Conservation (phyloP, 768 basidiomycete species). For the Suillus sp. region DNA sequence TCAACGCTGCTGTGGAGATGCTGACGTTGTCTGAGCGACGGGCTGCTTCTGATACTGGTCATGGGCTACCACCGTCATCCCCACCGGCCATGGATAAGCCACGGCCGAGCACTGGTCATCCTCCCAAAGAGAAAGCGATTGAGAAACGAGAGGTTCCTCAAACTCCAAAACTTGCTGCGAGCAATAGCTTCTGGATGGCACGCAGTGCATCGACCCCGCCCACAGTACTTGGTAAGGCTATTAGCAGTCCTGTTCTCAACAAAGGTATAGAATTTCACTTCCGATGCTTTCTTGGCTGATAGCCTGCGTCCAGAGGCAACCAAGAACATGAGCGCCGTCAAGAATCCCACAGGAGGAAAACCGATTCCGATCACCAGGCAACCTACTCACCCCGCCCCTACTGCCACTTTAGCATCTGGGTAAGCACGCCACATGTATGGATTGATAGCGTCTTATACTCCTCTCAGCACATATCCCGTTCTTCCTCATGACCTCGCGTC, state of each 20-base stretch:
- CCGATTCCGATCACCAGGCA: slow-evolving; percentile 61
- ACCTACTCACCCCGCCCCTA: slow-evolving; percentile 33
- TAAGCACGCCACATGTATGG: slow-evolving; percentile 36
- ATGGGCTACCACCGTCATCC: slow-evolving; percentile 19
- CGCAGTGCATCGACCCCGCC: slow-evolving; percentile 41
- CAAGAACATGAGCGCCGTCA: slow-evolving; percentile 73
- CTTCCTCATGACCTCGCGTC: slow-evolving; percentile 79
- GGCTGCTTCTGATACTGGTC: slow-evolving; percentile 31
- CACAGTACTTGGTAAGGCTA: slow-evolving; percentile 61
- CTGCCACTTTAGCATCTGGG: slow-evolving; percentile 64
- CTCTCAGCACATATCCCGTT: slow-evolving; percentile 66
- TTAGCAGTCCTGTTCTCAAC: slow-evolving; percentile 71
- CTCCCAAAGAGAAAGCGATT: slow-evolving; percentile 23
- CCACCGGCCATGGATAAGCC: slow-evolving; percentile 30
- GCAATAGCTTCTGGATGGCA: slow-evolving; percentile 36
- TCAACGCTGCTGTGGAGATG: slow-evolving; percentile 72
- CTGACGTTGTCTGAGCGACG: slow-evolving; percentile 40
- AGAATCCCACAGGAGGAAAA: slow-evolving; percentile 57
- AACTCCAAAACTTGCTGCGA: slow-evolving; percentile 46
- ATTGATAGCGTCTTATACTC: slow-evolving; percentile 18
- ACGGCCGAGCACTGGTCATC: slow-evolving; percentile 33
- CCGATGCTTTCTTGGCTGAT: neutral
- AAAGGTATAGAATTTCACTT: slow-evolving; percentile 48
- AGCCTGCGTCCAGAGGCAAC: slow-evolving; percentile 53
- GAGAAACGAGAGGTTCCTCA: slow-evolving; percentile 39